Evolutionary conservation across 2,329 filamentous ascomycete genomes (phyloP), one percentile per base, ranked within the genome.

Genomic region (Xylaria hypoxylon): DNA sequence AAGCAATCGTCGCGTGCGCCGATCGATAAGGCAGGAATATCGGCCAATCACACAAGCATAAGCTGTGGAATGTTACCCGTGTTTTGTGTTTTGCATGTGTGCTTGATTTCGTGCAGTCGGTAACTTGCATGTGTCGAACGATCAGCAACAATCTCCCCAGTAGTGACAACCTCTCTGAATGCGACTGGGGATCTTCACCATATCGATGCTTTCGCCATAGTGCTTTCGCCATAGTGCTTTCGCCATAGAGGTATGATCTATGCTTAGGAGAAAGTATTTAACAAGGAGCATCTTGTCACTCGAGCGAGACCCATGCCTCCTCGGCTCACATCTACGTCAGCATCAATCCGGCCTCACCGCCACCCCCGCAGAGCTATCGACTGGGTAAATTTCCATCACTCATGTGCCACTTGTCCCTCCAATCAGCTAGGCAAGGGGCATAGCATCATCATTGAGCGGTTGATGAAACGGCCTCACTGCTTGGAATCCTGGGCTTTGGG

Each of bases 41-140:
- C n/a, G 7, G 58, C 65, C 53, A 65, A 66, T 68, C 55, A 66
- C 28, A 11, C 50, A 48, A 22, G 19, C 28, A 59, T 57, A 50
- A 62, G 51, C 33, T 31, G 44, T 57, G 40, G 51, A 40, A 38
- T 58, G 22, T 44, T 15, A 26, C n/a, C n/a, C n/a, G n/a, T n/a
- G n/a, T n/a, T n/a, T n/a, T n/a, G 38, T 44, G 62, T 59, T 57
- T 53, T 51, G 45, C 45, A 66, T 64, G 51, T 47, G 42, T 60
- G 59, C 47, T 68, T 31, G 63, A 66, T 52, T 56, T 65, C 45
- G 50, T 66, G 63, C 63, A 63, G 66, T 44, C 52, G 58, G 61
- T 55, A 55, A 28, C 62, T 48, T 60, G 59, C 63, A 65, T 62
- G 55, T 33, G 31, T 59, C 35, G 51, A 38, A 42, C 47, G 55